These are phyloP conservation scores for Erythrophleum fordii DNA, from an alignment of 306 rosid species.

Conservation along the genomic window DNA sequence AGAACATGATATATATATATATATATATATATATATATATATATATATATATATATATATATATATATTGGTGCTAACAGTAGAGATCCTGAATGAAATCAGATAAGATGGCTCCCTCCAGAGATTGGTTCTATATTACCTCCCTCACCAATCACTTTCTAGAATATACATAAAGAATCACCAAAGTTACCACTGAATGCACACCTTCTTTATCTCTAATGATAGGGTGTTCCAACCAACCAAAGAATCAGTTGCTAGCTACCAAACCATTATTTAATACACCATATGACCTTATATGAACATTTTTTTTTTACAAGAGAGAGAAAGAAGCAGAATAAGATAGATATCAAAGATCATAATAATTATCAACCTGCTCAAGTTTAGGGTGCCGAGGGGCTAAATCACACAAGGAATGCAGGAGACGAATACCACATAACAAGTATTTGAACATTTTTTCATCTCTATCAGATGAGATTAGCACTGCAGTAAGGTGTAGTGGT, in stretches of 20 bases:
- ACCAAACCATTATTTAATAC: background rate
- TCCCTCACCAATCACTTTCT: slow-evolving; percentile 4
- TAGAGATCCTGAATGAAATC: background rate
- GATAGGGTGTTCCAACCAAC: background rate
- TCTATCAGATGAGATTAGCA: slow-evolving; percentile 61
- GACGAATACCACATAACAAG: slow-evolving; percentile 78
- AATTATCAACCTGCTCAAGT: slow-evolving; percentile 71
- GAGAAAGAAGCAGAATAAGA: slow-evolving; percentile 34
- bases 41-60: no score
- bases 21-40: no score
- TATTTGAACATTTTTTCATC: slow-evolving; percentile 66
- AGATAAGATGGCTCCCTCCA: slow-evolving; percentile 4
- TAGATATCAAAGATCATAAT: background rate
- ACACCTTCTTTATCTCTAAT: slow-evolving; percentile 12
- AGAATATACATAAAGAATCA: slow-evolving; percentile 11
- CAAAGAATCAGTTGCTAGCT: background rate
- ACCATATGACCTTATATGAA: background rate
- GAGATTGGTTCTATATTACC: background rate
- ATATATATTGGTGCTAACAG: background rate
- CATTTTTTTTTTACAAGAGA: no score
- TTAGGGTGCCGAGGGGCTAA: slow-evolving; percentile 82
- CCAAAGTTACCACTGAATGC: slow-evolving; percentile 30
- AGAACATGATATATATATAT: background rate
- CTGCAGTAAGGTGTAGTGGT: slow-evolving; percentile 78
- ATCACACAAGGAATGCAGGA: slow-evolving; percentile 89